phyloP scores from a whole-genome alignment of 1,284 basidiomycete species.

The Peniophora sp. region DNA sequence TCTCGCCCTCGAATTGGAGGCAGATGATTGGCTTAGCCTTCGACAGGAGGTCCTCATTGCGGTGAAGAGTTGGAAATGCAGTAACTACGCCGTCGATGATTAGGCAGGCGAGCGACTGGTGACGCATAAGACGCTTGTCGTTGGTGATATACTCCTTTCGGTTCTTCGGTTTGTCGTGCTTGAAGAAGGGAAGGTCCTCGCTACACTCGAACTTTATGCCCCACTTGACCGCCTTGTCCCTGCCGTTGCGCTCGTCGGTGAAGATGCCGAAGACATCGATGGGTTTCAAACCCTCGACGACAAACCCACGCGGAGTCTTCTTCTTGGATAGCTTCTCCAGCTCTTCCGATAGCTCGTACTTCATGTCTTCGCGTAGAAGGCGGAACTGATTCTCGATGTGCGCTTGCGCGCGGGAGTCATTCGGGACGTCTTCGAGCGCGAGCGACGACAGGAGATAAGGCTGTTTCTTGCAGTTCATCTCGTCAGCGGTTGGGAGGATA shows the following conservation, averaged over 20 bases:
- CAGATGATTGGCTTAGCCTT: conserved; percentile 39
- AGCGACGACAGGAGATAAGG: conserved; percentile 38
- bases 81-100: conserved; percentile 38
- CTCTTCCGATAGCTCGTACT: conserved; percentile 56
- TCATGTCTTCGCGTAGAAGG: conserved; percentile 57
- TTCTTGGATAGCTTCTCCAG: conserved; percentile 39
- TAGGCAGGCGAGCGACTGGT: conserved; percentile 46
- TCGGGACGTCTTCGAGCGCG: conserved; percentile 16
- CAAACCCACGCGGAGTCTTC: conserved; percentile 32
- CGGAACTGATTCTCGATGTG: conserved; percentile 63
- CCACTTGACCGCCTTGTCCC: conserved; percentile 25
- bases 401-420: conserved; percentile 27
- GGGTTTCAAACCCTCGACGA: conserved; percentile 32
- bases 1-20: conserved; percentile 40
- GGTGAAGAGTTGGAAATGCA: conserved; percentile 42
- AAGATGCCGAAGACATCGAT: conserved; percentile 27
- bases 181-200: conserved; percentile 34
- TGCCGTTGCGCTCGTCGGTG: conserved; percentile 19
- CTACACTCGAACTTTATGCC: conserved; percentile 35
- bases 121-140: conserved; percentile 35
- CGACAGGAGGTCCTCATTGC: conserved; percentile 44
- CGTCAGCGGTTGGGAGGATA: conserved; percentile 53
- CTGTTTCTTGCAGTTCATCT: conserved; percentile 33
- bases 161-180: conserved; percentile 17
- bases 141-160: conserved; percentile 27